Base-by-base conservation (phyloP, 2,329 filamentous ascomycete genomes). In the Samsoniella hepiali region DNA sequence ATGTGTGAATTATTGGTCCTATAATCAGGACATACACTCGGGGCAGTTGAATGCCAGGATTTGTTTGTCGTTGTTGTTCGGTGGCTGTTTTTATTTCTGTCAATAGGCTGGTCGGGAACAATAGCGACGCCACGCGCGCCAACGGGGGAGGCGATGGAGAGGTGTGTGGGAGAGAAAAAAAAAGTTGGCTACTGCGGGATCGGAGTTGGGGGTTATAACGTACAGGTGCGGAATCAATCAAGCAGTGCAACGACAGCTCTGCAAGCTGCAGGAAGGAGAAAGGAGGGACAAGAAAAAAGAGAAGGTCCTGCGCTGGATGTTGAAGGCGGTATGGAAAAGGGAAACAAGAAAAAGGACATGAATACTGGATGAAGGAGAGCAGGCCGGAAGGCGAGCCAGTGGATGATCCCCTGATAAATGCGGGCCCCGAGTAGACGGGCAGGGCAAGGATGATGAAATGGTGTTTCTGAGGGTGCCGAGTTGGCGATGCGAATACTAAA, bases 361-460 rank as follows among this genome's bases (percentile, higher is more conserved):
- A 22, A 47, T 22, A 36, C 38, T 61, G 38, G 31, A 47, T 47
- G 42, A 58, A 38, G 56, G 59, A 56, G 51, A 62, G 38, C 10
- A 27, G 32, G 58, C 29, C 22, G 22, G 22, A 42, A 38, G 36
- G 9, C 32, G 13, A 42, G 36, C n/a, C 31, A 56, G 32, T 42
- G 54, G 53, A 63, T 17, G 61, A 63, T 63, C 61, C 61, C 61
- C 61, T 63, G 61, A 36, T 50, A 50, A 58, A 58, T 63, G 45
- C 47, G 61, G 61, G 54, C 5, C 61, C 40, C 29, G 13, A 22
- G 17, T 5, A 53, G 49, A 17, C 6, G 17, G 22, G 38, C 38
- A 40, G 38, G 38, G 38, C 11, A 15, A 13, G 38, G 13, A 4
- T 13, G 11, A 40, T 13, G 38, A 40, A 5, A 15, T 8, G 36